Evolutionary conservation across 148 eudicot species (phyloP).

Genomic region (Tetragonia tetragonoides): DNA sequence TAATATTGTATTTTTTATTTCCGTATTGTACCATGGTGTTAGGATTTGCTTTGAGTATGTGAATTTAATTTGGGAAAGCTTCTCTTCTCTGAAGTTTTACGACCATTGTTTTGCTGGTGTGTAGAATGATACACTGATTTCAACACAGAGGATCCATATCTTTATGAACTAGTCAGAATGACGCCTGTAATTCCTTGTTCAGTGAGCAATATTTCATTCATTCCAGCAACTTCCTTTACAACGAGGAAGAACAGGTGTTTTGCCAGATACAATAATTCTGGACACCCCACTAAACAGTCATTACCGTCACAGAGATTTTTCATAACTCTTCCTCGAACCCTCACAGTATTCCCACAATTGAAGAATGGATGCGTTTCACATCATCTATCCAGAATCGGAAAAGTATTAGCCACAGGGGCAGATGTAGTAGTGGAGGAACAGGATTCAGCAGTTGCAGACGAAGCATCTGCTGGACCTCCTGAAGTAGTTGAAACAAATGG

Average conservation of each 20-base stretch:
- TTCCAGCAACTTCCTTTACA: constrained; percentile 47
- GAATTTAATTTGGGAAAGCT: not conserved
- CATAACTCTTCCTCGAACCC: constrained; percentile 45
- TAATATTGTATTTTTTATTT: not conserved
- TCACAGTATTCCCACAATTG: constrained; percentile 52
- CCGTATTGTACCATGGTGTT: not conserved
- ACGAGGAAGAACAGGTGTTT: constrained; percentile 42
- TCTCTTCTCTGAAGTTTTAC: constrained; percentile 1
- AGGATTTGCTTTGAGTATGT: not conserved
- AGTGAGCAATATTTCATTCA: constrained; percentile 43
- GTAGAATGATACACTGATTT: constrained; percentile 21
- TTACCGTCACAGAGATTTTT: constrained; percentile 40
- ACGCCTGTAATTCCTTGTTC: constrained; percentile 63
- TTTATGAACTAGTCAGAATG: constrained; percentile 44
- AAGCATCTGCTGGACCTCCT: constrained; percentile 36
- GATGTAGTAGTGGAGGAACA: constrained; percentile 72
- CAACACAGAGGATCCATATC: not conserved
- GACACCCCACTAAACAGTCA: constrained; percentile 39
- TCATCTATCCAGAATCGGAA: constrained; percentile 26
- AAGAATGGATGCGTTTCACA: constrained; percentile 32
- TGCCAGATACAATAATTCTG: constrained; percentile 40
- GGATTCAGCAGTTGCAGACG: constrained; percentile 36
- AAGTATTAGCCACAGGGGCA: constrained; percentile 53
- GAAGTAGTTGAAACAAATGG: constrained; percentile 37
- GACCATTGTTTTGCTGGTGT: constrained; percentile 36